Evolutionary conservation across 2,329 filamentous ascomycete genomes (phyloP), one percentile per base, ranked within the genome.

Genomic region (Ilyonectria sp.): DNA sequence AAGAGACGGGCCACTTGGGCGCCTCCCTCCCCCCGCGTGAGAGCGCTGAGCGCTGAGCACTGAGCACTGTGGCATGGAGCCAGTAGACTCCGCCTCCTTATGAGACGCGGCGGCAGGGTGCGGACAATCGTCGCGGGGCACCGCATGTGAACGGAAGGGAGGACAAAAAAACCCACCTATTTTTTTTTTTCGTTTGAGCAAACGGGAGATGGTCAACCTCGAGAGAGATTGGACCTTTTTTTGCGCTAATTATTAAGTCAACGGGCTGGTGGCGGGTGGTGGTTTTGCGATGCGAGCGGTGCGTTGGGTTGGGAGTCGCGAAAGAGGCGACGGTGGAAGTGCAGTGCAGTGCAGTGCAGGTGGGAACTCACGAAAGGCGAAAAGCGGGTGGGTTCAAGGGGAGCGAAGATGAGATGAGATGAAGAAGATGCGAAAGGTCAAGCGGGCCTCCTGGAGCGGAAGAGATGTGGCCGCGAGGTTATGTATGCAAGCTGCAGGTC

Each of bases 381-480:
- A 26, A 26, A 26, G 26, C 26, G 26, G 64, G 63, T 62, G 57
- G 50, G 60, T 52, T 49, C 35, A 35, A 43, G 57, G 66, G 61
- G 60, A 65, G 64, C 60, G 60, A 67, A 58, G 69, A 61, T 67
- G 59, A 58, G 69, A 61, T 67, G 59, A 59, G 71, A 73, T 60
- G 61, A 70, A 43, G 60, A 44, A 66, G 65, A 62, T 55, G 55
- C 19, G n/a, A 33, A 33, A 74, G 67, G 61, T 69, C 59, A 57
- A 69, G 69, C 71, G 69, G 74, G 69, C 54, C 54, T 64, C 63
- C 50, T 69, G 62, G 73, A 64, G 69, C 66, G 71, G 71, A 21
- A 21, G 21, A 75, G 67, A 62, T 67, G 70, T 75, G 74, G 69
- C 73, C 55, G 66, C 59, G 69, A 70, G 66, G 71, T 72, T 75